Evolutionary conservation across 2,329 filamentous ascomycete species (phyloP).

Genomic region (Paecilomyces sp.): DNA sequence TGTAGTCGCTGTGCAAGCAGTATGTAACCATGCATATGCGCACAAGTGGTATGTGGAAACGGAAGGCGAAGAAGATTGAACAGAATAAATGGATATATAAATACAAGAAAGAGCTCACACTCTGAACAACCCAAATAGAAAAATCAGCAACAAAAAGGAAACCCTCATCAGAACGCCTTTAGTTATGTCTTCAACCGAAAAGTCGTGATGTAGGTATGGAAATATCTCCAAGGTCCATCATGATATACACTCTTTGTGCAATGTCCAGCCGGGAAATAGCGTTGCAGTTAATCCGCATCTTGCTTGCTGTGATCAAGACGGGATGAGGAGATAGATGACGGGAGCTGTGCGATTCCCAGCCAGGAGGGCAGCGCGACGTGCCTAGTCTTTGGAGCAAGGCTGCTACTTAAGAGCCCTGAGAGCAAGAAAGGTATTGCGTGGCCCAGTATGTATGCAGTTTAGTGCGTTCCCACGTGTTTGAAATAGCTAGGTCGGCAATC

Average conservation of each 20-base stretch:
- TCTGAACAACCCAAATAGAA: neutral
- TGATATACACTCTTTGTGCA: neutral
- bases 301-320: neutral
- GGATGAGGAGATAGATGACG: neutral
- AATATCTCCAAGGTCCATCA: neutral
- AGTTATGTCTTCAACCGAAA: neutral
- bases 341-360: neutral
- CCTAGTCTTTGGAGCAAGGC: neutral
- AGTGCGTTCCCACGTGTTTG: slow-evolving; percentile 82
- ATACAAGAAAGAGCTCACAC: neutral
- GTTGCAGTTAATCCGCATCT: neutral
- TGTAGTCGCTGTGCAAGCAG: no score
- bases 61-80: neutral
- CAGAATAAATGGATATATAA: neutral
- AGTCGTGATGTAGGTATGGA: neutral
- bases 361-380: neutral
- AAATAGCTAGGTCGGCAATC: slow-evolving; percentile 97
- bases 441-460: slow-evolving; percentile 13
- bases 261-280: neutral
- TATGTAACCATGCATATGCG: neutral
- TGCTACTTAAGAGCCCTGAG: neutral
- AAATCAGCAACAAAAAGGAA: neutral
- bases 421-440: slow-evolving; percentile 4
- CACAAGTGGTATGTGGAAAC: neutral
- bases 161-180: neutral